phyloP scores from a whole-genome alignment of 2,329 filamentous ascomycete genomes.

The Xylariales sp. region DNA sequence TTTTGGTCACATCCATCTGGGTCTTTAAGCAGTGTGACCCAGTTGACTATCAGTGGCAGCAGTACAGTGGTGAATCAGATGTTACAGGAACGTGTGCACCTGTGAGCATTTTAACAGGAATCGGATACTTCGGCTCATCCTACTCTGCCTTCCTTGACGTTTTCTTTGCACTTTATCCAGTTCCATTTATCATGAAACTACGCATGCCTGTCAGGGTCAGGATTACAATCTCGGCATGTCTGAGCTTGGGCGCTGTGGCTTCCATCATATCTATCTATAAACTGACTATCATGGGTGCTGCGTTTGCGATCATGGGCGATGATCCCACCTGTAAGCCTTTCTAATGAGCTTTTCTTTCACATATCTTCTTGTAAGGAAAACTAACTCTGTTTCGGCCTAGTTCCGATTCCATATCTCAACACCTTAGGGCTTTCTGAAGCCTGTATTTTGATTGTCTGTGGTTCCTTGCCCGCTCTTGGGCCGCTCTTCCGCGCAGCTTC shows the following conservation, averaged over 20 bases:
- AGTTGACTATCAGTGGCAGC: conserved; percentile 1
- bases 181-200: conserved; percentile 25
- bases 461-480: conserved; percentile 15
- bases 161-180: conserved; percentile 25
- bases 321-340: conserved; percentile 23
- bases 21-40: conserved; percentile 3
- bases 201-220: conserved; percentile 23
- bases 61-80: background rate
- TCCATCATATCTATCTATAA: conserved; percentile 24
- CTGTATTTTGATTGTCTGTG: conserved; percentile 16
- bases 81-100: background rate
- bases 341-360: background rate
- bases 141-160: conserved; percentile 25
- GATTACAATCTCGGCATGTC: conserved; percentile 11
- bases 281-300: conserved; percentile 17
- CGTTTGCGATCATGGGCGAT: conserved; percentile 15
- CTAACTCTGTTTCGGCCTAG: conserved; percentile 7
- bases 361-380: conserved; percentile 3
- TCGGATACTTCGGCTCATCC: conserved; percentile 23
- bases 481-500: conserved; percentile 13
- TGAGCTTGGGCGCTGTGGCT: conserved; percentile 20
- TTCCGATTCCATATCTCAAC: conserved; percentile 18
- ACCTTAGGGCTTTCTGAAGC: conserved; percentile 21
- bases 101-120: background rate
- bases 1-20: background rate